phyloP scores from a whole-genome alignment of 2,329 filamentous ascomycete genomes.

The Paecilomyces variotii region DNA sequence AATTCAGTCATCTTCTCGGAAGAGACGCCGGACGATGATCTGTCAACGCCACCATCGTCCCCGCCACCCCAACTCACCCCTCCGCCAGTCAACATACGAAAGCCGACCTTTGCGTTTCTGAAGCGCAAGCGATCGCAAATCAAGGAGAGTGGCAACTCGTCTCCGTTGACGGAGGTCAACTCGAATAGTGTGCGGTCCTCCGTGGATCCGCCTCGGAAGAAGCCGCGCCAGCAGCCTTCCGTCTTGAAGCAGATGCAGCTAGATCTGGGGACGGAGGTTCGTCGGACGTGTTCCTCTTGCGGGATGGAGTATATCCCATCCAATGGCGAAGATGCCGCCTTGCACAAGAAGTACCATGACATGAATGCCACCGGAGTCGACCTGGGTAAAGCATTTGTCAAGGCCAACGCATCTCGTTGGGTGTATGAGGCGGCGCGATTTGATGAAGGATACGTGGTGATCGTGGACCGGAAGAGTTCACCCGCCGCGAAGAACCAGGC shows the following conservation, averaged over 20 bases:
- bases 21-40: constrained; percentile 34
- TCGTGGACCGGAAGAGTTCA: constrained; percentile 49
- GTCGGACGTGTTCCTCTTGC: constrained; percentile 52
- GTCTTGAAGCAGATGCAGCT: constrained; percentile 53
- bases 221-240: constrained; percentile 17
- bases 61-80: constrained; percentile 39
- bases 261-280: constrained; percentile 48
- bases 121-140: constrained; percentile 35
- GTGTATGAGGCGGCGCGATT: constrained; percentile 44
- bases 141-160: constrained; percentile 20
- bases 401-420: constrained; percentile 44
- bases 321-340: constrained; percentile 50
- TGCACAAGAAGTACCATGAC: constrained; percentile 58
- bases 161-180: constrained; percentile 39
- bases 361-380: constrained; percentile 55
- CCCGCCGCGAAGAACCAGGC: constrained; percentile 43
- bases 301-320: constrained; percentile 62
- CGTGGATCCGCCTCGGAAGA: constrained; percentile 31
- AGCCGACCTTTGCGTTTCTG: constrained; percentile 45
- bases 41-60: constrained; percentile 46
- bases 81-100: constrained; percentile 36
- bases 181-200: constrained; percentile 35
- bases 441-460: constrained; percentile 46
- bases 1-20: constrained; percentile 38
- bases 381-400: constrained; percentile 50